A percentile compares a stretch with the other conserved stretches of the same genome.
phyloP scores from a whole-genome alignment of 805 yeast species.

The Kluyveromyces lactis region DNA sequence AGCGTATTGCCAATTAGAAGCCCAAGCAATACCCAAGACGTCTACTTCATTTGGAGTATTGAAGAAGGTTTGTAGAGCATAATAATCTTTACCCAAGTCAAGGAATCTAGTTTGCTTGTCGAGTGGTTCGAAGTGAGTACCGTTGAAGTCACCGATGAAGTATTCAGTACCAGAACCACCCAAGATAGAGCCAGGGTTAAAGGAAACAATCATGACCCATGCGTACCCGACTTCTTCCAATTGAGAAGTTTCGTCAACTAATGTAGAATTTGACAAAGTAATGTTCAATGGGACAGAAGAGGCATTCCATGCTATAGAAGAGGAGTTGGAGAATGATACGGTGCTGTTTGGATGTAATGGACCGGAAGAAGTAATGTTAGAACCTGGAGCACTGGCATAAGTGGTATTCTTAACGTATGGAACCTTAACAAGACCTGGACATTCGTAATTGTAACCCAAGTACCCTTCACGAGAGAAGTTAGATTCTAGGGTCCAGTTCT shows the following conservation, averaged over 20 bases:
- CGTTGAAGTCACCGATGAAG: constrained; percentile 36
- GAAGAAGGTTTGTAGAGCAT: constrained; percentile 32
- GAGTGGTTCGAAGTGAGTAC: constrained; percentile 29
- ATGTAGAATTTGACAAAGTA: constrained; percentile 4
- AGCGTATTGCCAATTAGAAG: constrained; percentile 37
- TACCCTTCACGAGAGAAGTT: constrained; percentile 22
- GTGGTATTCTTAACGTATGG: constrained; percentile 15
- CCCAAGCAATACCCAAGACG: constrained; percentile 35
- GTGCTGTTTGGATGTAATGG: neutral
- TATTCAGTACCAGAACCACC: constrained; percentile 36
- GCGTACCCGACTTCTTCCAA: constrained; percentile 12
- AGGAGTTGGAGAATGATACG: neutral
- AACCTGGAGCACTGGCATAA: constrained; percentile 3
- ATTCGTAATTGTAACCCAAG: constrained; percentile 34
- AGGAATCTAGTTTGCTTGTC: constrained; percentile 23
- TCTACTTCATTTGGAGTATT: constrained; percentile 22
- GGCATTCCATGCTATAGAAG: neutral
- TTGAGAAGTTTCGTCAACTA: constrained; percentile 6
- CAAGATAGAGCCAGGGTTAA: constrained; percentile 36
- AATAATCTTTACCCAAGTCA: constrained; percentile 33
- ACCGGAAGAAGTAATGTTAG: constrained; percentile 1
- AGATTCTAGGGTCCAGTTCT: constrained; percentile 24
- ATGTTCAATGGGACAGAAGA: neutral
- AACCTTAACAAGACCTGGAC: constrained; percentile 32
- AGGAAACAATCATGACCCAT: constrained; percentile 34